Percentiles rank a stretch among this genome's conserved stretches.
These are phyloP conservation scores for Rostrohypoxylon terebratum DNA, from an alignment of 495 filamentous ascomycete species.

Conservation along the genomic window DNA sequence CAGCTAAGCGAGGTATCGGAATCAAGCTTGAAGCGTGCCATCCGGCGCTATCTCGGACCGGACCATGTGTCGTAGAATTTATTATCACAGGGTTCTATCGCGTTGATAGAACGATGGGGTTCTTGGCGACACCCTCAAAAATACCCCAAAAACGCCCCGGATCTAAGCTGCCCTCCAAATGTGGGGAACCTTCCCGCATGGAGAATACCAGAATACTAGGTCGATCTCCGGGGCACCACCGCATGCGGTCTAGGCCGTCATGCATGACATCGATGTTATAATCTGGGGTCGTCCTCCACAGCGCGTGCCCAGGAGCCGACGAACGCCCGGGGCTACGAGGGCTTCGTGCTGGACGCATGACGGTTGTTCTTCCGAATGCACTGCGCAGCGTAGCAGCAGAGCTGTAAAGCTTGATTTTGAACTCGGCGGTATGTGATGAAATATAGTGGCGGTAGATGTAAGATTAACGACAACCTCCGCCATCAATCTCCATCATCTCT, in stretches of 20 bases:
- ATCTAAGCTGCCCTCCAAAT: conserved; percentile 22
- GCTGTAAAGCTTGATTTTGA: conserved; percentile 15
- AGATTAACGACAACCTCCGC: conserved; percentile 9
- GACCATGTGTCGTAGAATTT: conserved; percentile 6
- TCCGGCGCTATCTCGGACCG: conserved; percentile 43
- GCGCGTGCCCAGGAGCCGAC: conserved; percentile 29
- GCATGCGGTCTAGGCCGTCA: conserved; percentile 15
- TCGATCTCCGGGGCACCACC: conserved; percentile 14
- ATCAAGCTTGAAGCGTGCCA: conserved; percentile 23
- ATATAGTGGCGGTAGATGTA: conserved; percentile 12
- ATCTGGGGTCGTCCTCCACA: conserved; percentile 33
- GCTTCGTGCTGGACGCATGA: conserved; percentile 31
- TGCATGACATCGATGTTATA: conserved; percentile 33
- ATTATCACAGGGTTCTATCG: conserved; percentile 17
- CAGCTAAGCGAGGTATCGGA: neutral
- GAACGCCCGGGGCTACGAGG: conserved; percentile 39
- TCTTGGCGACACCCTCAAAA: conserved; percentile 21
- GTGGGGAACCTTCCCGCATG: conserved; percentile 32
- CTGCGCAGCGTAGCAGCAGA: conserved; percentile 23
- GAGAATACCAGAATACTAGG: conserved; percentile 18
- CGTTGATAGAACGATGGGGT: neutral
- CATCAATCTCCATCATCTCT: conserved; percentile 15
- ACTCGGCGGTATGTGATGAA: conserved; percentile 37
- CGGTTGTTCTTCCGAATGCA: conserved; percentile 16
- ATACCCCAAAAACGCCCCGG: conserved; percentile 18